Conservation (phyloP, 129 eudicot genomes). For the Saussurea involucrata region DNA sequence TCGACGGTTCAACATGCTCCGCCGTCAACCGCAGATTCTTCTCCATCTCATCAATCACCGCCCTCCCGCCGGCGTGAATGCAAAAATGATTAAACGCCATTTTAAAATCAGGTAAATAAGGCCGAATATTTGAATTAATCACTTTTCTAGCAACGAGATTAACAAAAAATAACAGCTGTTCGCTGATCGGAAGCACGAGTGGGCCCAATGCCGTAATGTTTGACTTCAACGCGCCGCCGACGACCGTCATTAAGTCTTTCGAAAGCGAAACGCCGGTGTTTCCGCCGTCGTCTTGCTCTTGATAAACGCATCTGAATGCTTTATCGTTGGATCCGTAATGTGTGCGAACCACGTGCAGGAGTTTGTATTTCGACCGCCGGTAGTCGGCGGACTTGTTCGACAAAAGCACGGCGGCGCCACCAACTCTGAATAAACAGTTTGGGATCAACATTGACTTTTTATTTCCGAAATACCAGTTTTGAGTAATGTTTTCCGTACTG, state of each 20-base stretch:
- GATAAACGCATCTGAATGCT: constrained; percentile 47
- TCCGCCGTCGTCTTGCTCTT: constrained; percentile 41
- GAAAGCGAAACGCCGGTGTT: constrained; percentile 58
- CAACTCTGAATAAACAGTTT: constrained; percentile 55
- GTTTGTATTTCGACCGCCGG: constrained; percentile 38
- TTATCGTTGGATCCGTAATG: constrained; percentile 45
- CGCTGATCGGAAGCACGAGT: constrained; percentile 50
- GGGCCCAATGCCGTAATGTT: constrained; percentile 59
- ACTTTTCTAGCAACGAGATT: constrained; percentile 29
- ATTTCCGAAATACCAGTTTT: constrained; percentile 65
- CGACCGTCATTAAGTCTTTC: constrained; percentile 50
- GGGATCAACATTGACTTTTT: constrained; percentile 57
- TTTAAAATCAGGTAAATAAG: constrained; percentile 53
- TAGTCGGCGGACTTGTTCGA: constrained; percentile 37
- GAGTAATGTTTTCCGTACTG: constrained; percentile 57
- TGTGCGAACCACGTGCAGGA: constrained; percentile 49
- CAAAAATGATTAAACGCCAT: constrained; percentile 58
- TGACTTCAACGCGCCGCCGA: constrained; percentile 40
- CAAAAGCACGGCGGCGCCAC: constrained; percentile 47
- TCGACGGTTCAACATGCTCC: constrained; percentile 52
- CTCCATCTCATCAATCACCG: constrained; percentile 64
- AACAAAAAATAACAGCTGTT: constrained; percentile 42
- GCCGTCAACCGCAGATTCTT: constrained; percentile 37
- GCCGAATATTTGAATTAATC: constrained; percentile 22
- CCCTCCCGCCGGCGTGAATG: constrained; percentile 67